Evolutionary conservation across 2,329 filamentous ascomycete species (phyloP).

Genomic region (Colletotrichum agaves): DNA sequence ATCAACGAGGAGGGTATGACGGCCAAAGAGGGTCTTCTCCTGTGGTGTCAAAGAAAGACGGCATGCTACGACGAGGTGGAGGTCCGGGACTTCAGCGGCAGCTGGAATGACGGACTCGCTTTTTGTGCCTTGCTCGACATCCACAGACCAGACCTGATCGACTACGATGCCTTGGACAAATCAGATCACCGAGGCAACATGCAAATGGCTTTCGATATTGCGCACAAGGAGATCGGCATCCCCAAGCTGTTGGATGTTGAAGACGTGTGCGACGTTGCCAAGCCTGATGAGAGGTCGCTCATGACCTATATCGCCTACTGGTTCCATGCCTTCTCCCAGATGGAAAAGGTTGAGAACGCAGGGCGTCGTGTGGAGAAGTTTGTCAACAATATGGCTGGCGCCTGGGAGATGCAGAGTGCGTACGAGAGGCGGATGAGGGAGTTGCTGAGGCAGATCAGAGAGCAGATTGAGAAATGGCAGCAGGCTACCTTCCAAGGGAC

Average conservation of each 20-base stretch:
- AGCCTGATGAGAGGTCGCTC: slow-evolving; percentile 93
- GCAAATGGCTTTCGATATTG: slow-evolving; percentile 97
- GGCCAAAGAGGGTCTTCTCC: slow-evolving; percentile 90
- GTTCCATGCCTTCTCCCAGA: slow-evolving; percentile 99
- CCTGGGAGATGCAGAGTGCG: slow-evolving; percentile 99
- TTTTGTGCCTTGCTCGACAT: slow-evolving; percentile 98
- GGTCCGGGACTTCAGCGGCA: slow-evolving; percentile 91
- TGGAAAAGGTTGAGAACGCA: slow-evolving; percentile 98
- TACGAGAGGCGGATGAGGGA: slow-evolving; percentile 92
- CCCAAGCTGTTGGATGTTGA: slow-evolving; percentile 96
- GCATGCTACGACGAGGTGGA: slow-evolving; percentile 98
- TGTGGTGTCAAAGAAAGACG: slow-evolving; percentile 99
- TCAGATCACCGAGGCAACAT: slow-evolving; percentile 95
- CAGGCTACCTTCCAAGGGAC: slow-evolving; percentile 88
- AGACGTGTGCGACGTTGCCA: slow-evolving; percentile 95
- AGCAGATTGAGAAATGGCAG: slow-evolving; percentile 81
- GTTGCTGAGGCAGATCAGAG: slow-evolving; percentile 78
- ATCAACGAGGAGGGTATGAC: slow-evolving; percentile 99
- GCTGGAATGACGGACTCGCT: slow-evolving; percentile 97
- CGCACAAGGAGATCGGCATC: slow-evolving; percentile 95
- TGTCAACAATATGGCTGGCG: slow-evolving; percentile 97
- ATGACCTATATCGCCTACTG: slow-evolving; percentile 99
- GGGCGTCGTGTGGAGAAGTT: slow-evolving; percentile 98
- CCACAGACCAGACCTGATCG: slow-evolving; percentile 95
- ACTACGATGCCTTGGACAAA: slow-evolving; percentile 96